Evolutionary conservation across 164 flowering plant genomes (phyloP), one percentile per base, ranked within the genome.

Genomic region (Nymphaea thermarum): DNA sequence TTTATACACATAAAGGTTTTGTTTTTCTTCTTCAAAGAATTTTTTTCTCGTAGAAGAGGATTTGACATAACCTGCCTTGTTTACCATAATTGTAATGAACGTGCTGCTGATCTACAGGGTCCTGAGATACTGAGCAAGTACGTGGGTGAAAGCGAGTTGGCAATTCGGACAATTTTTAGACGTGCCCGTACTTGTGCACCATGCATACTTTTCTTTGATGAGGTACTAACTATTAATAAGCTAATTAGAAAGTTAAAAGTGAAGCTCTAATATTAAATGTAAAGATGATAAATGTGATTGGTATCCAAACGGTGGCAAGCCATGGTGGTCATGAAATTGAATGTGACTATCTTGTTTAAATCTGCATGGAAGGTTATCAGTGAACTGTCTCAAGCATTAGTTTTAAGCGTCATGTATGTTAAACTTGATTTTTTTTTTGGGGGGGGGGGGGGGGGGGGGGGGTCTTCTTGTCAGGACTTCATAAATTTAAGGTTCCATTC

Each of bases 91-190:
- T 12, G 7, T 47, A 12, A 47, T 47, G 36, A 25, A 25, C 36
- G 36, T 25, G 11, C 55, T 47, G 7, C 55, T 47, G 6, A 47
- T 47, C 12, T 59, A 61, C 66, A 95, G 99, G 98, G 99, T 62
- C 97, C 99, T 66, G 98, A 95, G 74, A 82, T 95, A 78, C 71
- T 92, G 65, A 92, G 81, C 76, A 92, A 92, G 78, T 95, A 88
- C 77, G 99, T 95, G 72, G 99, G 99, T 70, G 98, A 95, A 77
- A 95, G 98, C 76, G 99, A 95, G 75, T 76, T 78, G 74, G 91
- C 87, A 14, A 87, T 95, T 76, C 82, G 96, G 68, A 86, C 86
- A 60, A 75, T 95, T 51, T 95, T 95, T 70, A 81, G 78, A 60
- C 91, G 96, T 67, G 99, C 99, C 41, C 86, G 98, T 79, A 80